Evolutionary conservation across 352 stramenopile genomes (phyloP).

Genomic region (Blastocystis sp.): DNA sequence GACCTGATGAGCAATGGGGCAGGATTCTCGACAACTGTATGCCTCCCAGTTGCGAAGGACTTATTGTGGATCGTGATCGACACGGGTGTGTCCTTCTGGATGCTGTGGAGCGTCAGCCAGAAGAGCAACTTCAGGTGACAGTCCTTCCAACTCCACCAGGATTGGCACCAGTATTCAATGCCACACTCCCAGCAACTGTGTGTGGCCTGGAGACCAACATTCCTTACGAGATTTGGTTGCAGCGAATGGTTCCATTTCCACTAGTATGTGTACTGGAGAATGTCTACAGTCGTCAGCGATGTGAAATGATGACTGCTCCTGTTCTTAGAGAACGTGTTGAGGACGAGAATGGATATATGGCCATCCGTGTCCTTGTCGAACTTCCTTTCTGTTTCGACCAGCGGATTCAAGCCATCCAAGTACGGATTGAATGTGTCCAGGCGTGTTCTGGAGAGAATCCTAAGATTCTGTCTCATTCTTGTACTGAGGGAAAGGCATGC

Average conservation of each 20-base stretch:
- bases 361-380: neutral
- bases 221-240: slow-evolving; percentile 1
- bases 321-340: neutral
- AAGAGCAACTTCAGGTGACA: neutral
- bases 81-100: neutral
- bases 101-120: neutral
- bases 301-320: neutral
- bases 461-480: neutral
- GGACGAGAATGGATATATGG: neutral
- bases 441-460: neutral
- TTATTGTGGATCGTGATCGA: neutral
- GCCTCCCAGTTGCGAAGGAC: neutral
- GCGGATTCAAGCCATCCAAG: neutral
- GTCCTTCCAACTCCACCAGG: neutral
- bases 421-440: neutral
- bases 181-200: neutral
- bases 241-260: neutral
- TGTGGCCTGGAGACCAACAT: slow-evolving; percentile 25
- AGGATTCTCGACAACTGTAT: neutral
- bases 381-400: slow-evolving; percentile 53
- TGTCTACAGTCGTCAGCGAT: slow-evolving; percentile 33
- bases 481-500: neutral
- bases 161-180: neutral
- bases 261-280: neutral
- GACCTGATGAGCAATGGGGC: neutral